These are phyloP conservation scores for Salix exigua DNA, from an alignment of 345 rosid genomes.

Conservation along the genomic window DNA sequence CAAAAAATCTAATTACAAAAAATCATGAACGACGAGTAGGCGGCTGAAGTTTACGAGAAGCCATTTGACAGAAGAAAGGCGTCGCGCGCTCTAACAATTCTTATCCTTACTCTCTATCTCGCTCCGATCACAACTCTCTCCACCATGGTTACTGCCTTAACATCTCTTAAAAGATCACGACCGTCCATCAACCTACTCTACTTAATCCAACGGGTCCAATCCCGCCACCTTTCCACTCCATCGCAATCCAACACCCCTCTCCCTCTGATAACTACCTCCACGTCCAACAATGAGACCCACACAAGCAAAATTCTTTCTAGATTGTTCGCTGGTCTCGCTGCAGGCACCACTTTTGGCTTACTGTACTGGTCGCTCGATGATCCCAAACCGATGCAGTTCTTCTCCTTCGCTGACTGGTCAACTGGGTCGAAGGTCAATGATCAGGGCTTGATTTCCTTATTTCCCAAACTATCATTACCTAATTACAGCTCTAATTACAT, in stretches of 20 bases:
- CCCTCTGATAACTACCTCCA: constrained; percentile 20
- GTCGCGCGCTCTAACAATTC: too few species aligned
- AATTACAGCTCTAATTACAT: constrained; percentile 50
- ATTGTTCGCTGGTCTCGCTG: constrained; percentile 52
- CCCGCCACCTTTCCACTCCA: constrained; percentile 36
- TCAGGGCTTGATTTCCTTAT: constrained; percentile 19
- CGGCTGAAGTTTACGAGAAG: too few species aligned
- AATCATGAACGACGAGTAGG: too few species aligned
- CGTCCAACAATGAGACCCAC: constrained; percentile 1
- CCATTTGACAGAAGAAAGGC: too few species aligned
- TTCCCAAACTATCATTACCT: constrained; percentile 64
- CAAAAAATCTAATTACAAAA: too few species aligned
- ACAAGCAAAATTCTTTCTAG: constrained; percentile 22
- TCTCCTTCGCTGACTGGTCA: constrained; percentile 51
- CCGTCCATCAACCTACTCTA: constrained; percentile 34
- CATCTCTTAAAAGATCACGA: constrained; percentile 36
- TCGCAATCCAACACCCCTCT: constrained; percentile 28
- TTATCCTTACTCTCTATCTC: too few species aligned
- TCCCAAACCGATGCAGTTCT: constrained; percentile 27
- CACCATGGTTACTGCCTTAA: constrained; percentile 37
- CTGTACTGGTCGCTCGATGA: constrained; percentile 41
- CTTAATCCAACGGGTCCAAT: constrained; percentile 42
- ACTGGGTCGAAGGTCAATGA: constrained; percentile 28
- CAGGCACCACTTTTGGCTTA: constrained; percentile 61
- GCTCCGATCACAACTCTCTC: background rate